Evolutionary conservation across 495 filamentous ascomycete species (phyloP), one percentile per base, ranked within the genome.

Genomic region (Xylaria longipes): DNA sequence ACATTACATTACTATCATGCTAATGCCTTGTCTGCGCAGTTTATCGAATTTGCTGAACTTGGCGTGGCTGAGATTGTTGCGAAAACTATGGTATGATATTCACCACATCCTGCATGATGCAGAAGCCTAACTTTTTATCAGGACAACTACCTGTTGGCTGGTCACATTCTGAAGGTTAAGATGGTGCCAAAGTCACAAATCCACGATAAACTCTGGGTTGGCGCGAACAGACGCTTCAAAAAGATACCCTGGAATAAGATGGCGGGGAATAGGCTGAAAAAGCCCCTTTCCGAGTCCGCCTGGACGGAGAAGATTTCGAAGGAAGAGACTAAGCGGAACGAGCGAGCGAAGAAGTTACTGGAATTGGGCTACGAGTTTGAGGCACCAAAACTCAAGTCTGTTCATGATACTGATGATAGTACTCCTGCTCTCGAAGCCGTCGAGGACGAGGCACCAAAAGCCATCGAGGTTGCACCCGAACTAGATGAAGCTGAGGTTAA

Each of bases 131-230:
- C 61, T 43, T 66, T 9, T 5, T 39, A 27, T n/a, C 56, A 72
- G 70, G 88, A 98, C 83, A 97, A 96, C 83, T 99, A 99, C 79
- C 91, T 98, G 20, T 87, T 99, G 76, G 98, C 96, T 80, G 92
- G 93, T 12, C 95, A 97, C 78, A 91, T 98, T 73, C 83, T 99
- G 71, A 93, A 95, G 78, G 94, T 93, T 82, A 92, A 93, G 80
- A 82, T 88, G 39, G 88, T 98, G 9, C 88, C 93, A 2, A 78
- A 86, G 27, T 92, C 91, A 71, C 90, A 96, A 75, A 84, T 97
- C 45, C 92, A 96, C 79, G 88, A 89, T 33, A 84, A 92, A 60
- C 80, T 98, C 69, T 98, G 92, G 87, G 92, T 94, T 82, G 94
- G 94, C 43, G 91, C 92, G 70, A 94, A 95, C 80, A 90, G 88